Evolutionary conservation across 2,329 filamentous ascomycete genomes (phyloP).

Genomic region (Trichoderma aggressivum): DNA sequence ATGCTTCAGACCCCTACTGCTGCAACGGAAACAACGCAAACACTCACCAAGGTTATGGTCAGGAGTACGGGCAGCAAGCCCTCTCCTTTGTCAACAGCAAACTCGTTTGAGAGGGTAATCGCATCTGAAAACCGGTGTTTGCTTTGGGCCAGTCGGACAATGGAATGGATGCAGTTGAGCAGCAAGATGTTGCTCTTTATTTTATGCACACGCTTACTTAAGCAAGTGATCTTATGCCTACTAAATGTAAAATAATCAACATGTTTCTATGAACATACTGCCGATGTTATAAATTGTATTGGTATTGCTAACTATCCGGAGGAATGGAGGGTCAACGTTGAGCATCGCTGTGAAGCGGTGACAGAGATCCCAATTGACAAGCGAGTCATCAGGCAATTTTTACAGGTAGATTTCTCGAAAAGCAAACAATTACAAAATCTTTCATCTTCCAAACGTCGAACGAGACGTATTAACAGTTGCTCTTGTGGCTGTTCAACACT

Average conservation of each 20-base stretch:
- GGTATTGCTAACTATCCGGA: not conserved
- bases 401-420: not conserved
- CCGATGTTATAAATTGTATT: not conserved
- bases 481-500: not conserved
- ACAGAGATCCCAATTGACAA: not conserved
- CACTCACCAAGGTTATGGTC: constrained; percentile 62
- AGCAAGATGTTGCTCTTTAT: not conserved
- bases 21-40: constrained; percentile 60
- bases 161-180: not conserved
- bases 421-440: not conserved
- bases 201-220: not conserved
- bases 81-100: constrained; percentile 55
- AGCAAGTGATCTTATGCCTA: not conserved
- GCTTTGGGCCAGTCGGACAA: not conserved
- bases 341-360: not conserved
- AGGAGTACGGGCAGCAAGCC: constrained; percentile 58
- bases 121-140: no score
- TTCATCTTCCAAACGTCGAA: not conserved
- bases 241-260: not conserved
- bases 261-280: not conserved
- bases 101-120: constrained; percentile 6
- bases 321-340: not conserved
- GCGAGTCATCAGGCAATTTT: not conserved
- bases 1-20: constrained; percentile 62
- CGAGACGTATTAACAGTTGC: not conserved